phyloP scores from a whole-genome alignment of 768 basidiomycete genomes.

The Trametes elegans region DNA sequence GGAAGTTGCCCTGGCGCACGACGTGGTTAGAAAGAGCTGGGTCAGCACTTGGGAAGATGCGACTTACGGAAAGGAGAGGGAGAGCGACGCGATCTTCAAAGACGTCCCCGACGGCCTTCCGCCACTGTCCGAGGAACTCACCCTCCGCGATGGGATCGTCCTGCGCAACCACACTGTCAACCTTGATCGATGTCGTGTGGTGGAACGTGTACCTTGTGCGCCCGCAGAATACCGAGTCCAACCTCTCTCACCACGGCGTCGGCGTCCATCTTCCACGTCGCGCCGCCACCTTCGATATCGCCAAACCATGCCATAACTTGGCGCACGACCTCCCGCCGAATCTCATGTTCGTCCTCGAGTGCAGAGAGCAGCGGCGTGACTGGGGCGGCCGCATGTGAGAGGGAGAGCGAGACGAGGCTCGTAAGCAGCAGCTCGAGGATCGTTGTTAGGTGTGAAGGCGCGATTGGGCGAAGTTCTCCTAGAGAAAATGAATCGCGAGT shows the following conservation, averaged over 20 bases:
- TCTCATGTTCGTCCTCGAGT: conserved; percentile 72
- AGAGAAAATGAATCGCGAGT: conserved; percentile 5
- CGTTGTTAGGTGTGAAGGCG: conserved; percentile 59
- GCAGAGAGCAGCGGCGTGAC: conserved; percentile 57
- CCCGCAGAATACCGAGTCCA: conserved; percentile 70
- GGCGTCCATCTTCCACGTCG: conserved; percentile 65
- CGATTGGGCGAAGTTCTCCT: conserved; percentile 76
- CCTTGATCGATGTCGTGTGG: neutral
- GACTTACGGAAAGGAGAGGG: conserved; percentile 63
- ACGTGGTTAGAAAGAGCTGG: neutral
- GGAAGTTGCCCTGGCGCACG: conserved; percentile 86
- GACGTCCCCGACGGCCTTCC: conserved; percentile 69
- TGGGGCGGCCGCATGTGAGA: conserved; percentile 49
- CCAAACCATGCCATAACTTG: conserved; percentile 90
- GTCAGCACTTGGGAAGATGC: neutral
- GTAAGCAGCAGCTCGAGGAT: conserved; percentile 78
- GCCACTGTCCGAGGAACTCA: conserved; percentile 69
- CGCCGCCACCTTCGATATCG: conserved; percentile 34
- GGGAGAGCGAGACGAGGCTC: conserved; percentile 61
- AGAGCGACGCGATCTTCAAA: conserved; percentile 66
- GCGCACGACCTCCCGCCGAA: conserved; percentile 54
- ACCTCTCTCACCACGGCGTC: conserved; percentile 65
- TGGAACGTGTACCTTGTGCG: conserved; percentile 45
- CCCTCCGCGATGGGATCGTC: conserved; percentile 55
- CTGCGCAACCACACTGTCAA: conserved; percentile 33